phyloP scores from a whole-genome alignment of 169 alveolate genomes.

The Plasmodium ovale region DNA sequence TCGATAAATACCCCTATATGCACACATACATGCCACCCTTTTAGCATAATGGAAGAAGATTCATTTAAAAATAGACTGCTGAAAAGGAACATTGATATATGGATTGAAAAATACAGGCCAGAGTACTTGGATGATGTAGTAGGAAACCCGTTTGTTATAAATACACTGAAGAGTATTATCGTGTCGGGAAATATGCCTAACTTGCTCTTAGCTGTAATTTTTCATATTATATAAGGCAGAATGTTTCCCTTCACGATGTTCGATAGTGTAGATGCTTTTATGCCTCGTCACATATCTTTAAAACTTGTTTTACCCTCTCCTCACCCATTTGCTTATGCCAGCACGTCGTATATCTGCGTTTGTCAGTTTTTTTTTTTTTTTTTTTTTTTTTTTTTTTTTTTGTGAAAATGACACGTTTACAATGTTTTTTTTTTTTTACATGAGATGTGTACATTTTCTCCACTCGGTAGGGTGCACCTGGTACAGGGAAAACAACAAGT shows the following conservation, averaged over 20 bases:
- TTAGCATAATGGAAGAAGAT: slow-evolving; percentile 47
- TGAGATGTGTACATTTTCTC: not conserved
- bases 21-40: not conserved
- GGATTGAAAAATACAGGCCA: slow-evolving; percentile 99
- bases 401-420: no score
- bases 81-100: slow-evolving; percentile 85
- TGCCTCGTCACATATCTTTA: no score
- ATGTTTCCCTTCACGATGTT: no score
- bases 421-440: not conserved
- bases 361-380: no score
- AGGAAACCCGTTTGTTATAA: slow-evolving; percentile 96
- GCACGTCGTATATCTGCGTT: no score
- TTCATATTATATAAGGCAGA: no score
- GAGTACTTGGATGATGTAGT: slow-evolving; percentile 94
- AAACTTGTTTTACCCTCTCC: no score
- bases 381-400: slow-evolving; percentile 17
- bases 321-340: no score
- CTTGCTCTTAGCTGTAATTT: slow-evolving; percentile 92
- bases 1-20: no score
- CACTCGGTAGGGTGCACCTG: slow-evolving; percentile 99
- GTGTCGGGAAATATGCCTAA: slow-evolving; percentile 98
- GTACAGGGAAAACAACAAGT: slow-evolving; percentile 99
- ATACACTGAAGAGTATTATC: slow-evolving; percentile 94
- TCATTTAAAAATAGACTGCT: slow-evolving; percentile 63
- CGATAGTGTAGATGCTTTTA: no score